Evolutionary conservation across 495 filamentous ascomycete genomes (phyloP).

Genomic region (Xeromyces bisporus): DNA sequence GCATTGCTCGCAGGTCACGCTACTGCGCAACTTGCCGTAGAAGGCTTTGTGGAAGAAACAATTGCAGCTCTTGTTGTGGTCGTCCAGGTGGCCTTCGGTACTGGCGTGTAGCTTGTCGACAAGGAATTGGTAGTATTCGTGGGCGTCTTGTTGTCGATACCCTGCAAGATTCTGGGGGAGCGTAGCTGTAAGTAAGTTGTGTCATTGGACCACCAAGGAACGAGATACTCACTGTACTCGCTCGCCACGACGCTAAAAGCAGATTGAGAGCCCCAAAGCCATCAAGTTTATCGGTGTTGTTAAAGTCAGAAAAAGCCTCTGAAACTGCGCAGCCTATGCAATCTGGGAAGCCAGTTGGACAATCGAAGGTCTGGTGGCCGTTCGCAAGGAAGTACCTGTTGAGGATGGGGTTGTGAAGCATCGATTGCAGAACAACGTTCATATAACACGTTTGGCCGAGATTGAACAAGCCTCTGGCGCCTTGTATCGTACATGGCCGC

Average conservation of each 20-base stretch:
- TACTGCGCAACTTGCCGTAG: slow-evolving; percentile 73
- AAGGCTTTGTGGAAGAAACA: slow-evolving; percentile 85
- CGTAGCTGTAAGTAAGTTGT: too few species aligned
- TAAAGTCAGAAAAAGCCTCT: slow-evolving; percentile 83
- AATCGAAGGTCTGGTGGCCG: slow-evolving; percentile 58
- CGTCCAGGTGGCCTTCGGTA: slow-evolving; percentile 21
- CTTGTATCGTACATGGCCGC: slow-evolving; percentile 29
- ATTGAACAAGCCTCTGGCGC: slow-evolving; percentile 78
- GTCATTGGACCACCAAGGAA: too few species aligned
- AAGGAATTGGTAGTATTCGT: slow-evolving; percentile 89
- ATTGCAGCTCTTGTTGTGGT: slow-evolving; percentile 47
- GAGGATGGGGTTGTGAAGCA: slow-evolving; percentile 77
- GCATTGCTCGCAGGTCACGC: slow-evolving; percentile 74
- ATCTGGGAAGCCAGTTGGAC: slow-evolving; percentile 39
- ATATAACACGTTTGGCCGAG: slow-evolving; percentile 90
- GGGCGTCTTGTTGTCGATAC: slow-evolving; percentile 87
- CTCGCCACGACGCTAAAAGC: slow-evolving; percentile 63
- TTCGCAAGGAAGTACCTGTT: slow-evolving; percentile 75
- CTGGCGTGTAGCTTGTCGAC: slow-evolving; percentile 61
- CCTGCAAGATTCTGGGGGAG: slow-evolving; percentile 60
- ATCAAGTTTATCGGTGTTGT: slow-evolving; percentile 60
- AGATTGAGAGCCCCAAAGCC: slow-evolving; percentile 72
- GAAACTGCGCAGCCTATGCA: slow-evolving; percentile 81
- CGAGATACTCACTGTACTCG: slow-evolving; percentile 36
- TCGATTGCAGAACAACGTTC: slow-evolving; percentile 72